Evolutionary conservation across 129 eudicot genomes (phyloP), one percentile per base, ranked within the genome.

Genomic region (Apium graveolens): DNA sequence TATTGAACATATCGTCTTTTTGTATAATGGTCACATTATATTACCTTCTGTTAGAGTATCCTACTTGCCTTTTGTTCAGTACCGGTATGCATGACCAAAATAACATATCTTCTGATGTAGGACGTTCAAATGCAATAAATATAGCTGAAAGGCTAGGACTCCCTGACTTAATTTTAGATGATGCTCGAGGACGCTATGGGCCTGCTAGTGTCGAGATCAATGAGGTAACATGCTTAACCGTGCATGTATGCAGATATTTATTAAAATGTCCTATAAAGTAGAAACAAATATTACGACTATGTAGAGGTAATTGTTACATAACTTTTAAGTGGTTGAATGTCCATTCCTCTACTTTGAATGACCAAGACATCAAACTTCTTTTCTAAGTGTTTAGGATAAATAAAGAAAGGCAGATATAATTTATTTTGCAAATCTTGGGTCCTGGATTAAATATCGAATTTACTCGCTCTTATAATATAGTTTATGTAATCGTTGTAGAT

Each of bases 81-180:
- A 73, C 57, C 24, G 44, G 11, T 73, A 26, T 44, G 24, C 32
- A 74, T 74, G 60, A 74, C 38, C 57, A 44, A 27, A 72, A 35
- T 77, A 55, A 46, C 9, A 29, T 24, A 53, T 76, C 70, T 79
- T 73, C 70, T 8, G 77, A 49, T 85, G 78, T 89, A 95, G 99
- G 99, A 44, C 96, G 97, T 76, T 95, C 99, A 74, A 91, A 95
- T 90, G 99, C 97, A 75, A 88, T 95, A 70, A 90, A 87, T 82
- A 91, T 95, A 83, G 97, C 94, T 80, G 94, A 91, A 85, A 88
- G 94, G 87, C 83, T 95, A 38, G 92, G 96, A 70, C 76, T 95
- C 31, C 99, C 97, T 18, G 57, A 74, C 48, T 82, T 42, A 57
- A 85, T 95, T 60, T 76, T 95, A 80, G 81, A 82, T 38, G 79